Evolutionary conservation across 352 stramenopile genomes (phyloP).

Genomic region (Phytophthora podocarpi): DNA sequence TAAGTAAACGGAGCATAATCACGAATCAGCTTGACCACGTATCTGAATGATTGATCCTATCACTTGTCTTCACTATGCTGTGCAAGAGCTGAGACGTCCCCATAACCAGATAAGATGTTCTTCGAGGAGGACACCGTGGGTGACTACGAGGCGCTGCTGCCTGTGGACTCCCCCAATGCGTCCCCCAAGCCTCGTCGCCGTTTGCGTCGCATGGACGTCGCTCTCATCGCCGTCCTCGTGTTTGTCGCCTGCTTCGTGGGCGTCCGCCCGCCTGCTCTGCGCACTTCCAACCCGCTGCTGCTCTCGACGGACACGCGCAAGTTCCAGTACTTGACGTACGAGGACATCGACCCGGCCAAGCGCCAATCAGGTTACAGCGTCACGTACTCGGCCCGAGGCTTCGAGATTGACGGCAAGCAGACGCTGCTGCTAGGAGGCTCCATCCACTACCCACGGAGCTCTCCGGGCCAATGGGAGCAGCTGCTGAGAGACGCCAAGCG

Average conservation of each 20-base stretch:
- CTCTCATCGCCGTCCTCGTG: constrained; percentile 48
- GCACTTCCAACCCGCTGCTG: constrained; percentile 47
- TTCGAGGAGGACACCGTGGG: constrained; percentile 3
- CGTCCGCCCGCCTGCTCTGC: constrained; percentile 46
- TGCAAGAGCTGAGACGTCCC: constrained; percentile 6
- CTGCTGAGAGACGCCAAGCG: constrained; percentile 66
- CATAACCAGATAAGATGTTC: constrained; percentile 26
- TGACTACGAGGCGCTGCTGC: constrained; percentile 31
- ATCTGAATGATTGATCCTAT: constrained; percentile 1
- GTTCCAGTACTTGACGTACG: constrained; percentile 60
- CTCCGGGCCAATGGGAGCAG: constrained; percentile 56
- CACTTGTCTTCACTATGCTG: constrained; percentile 22
- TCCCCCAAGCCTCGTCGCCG: constrained; percentile 14
- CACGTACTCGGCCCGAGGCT: constrained; percentile 51
- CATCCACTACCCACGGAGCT: constrained; percentile 70
- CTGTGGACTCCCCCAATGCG: constrained; percentile 11
- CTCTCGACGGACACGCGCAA: not conserved
- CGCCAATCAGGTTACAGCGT: constrained; percentile 55
- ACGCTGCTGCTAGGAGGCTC: constrained; percentile 71
- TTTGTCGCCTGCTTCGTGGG: constrained; percentile 61
- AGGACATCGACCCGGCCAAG: constrained; percentile 49
- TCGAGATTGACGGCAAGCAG: constrained; percentile 58
- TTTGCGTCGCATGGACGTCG: constrained; percentile 55
- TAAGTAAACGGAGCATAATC: constrained; percentile 24
- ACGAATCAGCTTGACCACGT: not conserved